phyloP scores from a whole-genome alignment of 148 eudicot genomes.

The Arbutus unedo region DNA sequence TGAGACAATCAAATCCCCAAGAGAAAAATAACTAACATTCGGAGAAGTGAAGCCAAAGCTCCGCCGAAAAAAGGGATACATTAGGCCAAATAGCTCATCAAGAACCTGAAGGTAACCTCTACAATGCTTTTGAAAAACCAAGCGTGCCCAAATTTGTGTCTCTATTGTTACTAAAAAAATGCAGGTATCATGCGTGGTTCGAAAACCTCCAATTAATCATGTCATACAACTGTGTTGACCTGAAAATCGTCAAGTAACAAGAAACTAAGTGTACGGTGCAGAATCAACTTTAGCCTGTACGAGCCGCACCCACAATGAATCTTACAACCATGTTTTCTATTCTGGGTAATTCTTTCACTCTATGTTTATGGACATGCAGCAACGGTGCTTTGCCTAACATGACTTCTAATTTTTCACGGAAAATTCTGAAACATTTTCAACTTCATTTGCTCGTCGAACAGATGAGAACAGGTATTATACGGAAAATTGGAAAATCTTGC shows the following conservation, averaged over 20 bases:
- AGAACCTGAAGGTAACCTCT: neutral
- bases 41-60: neutral
- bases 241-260: neutral
- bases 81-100: neutral
- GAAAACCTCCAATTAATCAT: neutral
- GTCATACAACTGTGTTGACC: neutral
- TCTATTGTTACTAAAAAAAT: neutral
- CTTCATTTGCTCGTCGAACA: no score
- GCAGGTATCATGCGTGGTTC: neutral
- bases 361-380: neutral
- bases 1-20: neutral
- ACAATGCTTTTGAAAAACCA: neutral
- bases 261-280: neutral
- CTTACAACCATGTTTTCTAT: neutral
- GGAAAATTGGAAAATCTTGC: neutral
- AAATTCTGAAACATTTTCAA: neutral
- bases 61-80: neutral
- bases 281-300: neutral
- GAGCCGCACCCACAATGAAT: neutral
- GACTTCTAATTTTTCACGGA: neutral
- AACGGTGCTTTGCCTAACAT: neutral
- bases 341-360: neutral
- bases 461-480: neutral
- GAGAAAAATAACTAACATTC: neutral
- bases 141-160: neutral